Conservation (phyloP, 2,329 filamentous ascomycete genomes). For the Aschersonia sp. region DNA sequence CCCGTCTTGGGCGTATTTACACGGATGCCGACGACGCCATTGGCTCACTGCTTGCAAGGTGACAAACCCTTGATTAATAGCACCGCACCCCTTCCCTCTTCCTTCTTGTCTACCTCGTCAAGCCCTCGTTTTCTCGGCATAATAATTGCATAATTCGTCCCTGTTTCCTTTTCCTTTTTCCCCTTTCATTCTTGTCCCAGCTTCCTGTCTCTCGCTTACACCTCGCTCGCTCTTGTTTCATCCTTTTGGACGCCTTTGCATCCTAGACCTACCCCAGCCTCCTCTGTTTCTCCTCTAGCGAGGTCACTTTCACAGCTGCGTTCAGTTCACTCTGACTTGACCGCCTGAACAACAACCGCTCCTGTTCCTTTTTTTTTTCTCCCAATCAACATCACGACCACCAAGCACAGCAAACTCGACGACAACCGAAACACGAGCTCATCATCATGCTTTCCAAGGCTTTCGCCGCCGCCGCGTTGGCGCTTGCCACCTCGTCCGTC, state of each 20-base stretch:
- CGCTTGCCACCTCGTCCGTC: conserved; percentile 32
- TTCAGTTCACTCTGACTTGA: too few relatives aligned
- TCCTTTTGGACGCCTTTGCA: background rate
- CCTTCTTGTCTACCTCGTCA: background rate
- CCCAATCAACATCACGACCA: background rate
- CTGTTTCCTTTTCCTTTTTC: background rate
- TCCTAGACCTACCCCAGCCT: background rate
- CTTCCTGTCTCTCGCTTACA: background rate
- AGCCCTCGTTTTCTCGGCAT: background rate
- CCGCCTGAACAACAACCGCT: too few relatives aligned
- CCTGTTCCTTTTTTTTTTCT: background rate
- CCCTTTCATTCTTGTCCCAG: background rate
- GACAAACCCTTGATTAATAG: background rate
- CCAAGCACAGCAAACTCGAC: background rate
- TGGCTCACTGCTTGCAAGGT: background rate
- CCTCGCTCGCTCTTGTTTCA: background rate
- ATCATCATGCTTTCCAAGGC: conserved; percentile 28
- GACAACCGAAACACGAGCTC: background rate
- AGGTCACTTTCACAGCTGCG: too few relatives aligned
- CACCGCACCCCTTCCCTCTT: background rate
- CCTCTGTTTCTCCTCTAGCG: too few relatives aligned
- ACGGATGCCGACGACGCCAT: background rate
- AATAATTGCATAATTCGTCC: background rate
- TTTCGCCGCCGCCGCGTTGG: conserved; percentile 28
- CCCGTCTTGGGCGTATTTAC: background rate